phyloP scores from a whole-genome alignment of 306 rosid species.

The Cercis canadensis region DNA sequence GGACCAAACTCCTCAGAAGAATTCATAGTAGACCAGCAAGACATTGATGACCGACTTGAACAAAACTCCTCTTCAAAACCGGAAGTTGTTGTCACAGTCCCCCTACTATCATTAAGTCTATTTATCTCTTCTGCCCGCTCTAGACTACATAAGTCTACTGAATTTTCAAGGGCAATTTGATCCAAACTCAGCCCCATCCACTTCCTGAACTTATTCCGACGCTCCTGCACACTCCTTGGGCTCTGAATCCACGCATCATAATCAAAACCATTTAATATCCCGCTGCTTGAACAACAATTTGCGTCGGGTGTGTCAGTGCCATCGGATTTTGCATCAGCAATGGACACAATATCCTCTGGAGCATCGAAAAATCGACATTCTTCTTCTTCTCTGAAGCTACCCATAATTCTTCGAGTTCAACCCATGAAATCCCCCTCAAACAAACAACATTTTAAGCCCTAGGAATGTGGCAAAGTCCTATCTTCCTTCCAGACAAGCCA shows the following conservation, averaged over 20 bases:
- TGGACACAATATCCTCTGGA: constrained; percentile 68
- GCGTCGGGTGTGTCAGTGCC: constrained; percentile 41
- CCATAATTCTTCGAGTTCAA: constrained; percentile 79
- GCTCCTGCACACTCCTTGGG: constrained; percentile 75
- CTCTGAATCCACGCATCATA: constrained; percentile 73
- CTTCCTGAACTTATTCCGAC: constrained; percentile 63
- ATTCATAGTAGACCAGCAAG: constrained; percentile 41
- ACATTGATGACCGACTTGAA: constrained; percentile 63
- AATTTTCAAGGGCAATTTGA: constrained; percentile 38
- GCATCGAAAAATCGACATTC: constrained; percentile 83
- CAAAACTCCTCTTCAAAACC: constrained; percentile 60
- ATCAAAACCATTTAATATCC: constrained; percentile 41
- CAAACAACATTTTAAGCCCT: constrained; percentile 60
- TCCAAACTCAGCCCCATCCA: constrained; percentile 64
- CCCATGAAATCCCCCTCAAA: constrained; percentile 80
- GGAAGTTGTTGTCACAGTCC: constrained; percentile 47
- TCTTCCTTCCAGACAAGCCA: constrained; percentile 58
- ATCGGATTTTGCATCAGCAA: constrained; percentile 53
- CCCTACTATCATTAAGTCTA: constrained; percentile 49
- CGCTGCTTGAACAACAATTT: constrained; percentile 34
- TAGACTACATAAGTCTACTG: constrained; percentile 35
- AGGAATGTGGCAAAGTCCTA: constrained; percentile 54
- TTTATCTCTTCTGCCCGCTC: constrained; percentile 44
- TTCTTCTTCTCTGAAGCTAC: constrained; percentile 70
- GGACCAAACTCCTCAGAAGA: constrained; percentile 44